Conservation (phyloP, 441 rosid genomes). For the Gossypium gossypioides region DNA sequence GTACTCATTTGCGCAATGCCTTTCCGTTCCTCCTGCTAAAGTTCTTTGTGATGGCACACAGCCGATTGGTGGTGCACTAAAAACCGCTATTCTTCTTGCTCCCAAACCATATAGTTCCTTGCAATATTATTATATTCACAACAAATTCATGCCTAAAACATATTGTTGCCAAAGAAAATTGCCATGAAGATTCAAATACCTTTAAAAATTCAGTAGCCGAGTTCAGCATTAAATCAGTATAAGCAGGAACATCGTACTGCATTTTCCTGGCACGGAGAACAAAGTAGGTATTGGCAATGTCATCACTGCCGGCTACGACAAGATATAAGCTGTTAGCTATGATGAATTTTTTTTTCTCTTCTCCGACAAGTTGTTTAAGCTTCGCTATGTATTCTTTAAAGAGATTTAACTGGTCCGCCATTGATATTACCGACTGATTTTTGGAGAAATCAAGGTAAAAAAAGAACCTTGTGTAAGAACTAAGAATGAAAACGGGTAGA, state of each 20-base stretch:
- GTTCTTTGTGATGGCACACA: slow-evolving; percentile 59
- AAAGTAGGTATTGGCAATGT: slow-evolving; percentile 48
- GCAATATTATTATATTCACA: not conserved
- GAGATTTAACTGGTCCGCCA: slow-evolving; percentile 37
- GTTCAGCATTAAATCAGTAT: slow-evolving; percentile 33
- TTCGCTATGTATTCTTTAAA: slow-evolving; percentile 47
- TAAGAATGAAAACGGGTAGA: not conserved
- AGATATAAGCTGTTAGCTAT: slow-evolving; percentile 31
- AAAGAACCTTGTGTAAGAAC: not conserved
- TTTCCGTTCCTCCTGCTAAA: slow-evolving; percentile 31
- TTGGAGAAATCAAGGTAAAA: not conserved
- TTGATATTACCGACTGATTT: slow-evolving; percentile 50
- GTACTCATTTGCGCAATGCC: slow-evolving; percentile 27
- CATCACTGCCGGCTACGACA: slow-evolving; percentile 45
- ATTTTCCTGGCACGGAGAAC: slow-evolving; percentile 18
- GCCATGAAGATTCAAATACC: slow-evolving; percentile 19
- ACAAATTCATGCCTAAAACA: not conserved
- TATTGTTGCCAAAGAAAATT: not conserved
- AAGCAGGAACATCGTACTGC: slow-evolving; percentile 30
- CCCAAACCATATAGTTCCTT: slow-evolving; percentile 45
- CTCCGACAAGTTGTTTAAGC: slow-evolving; percentile 34
- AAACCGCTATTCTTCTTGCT: slow-evolving; percentile 41
- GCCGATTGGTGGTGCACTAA: slow-evolving; percentile 54
- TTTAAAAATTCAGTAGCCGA: slow-evolving; percentile 33
- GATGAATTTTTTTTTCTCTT: slow-evolving; percentile 32